Conservation (phyloP, 2,329 filamentous ascomycete species). For the Neopestalotiopsis rosae region DNA sequence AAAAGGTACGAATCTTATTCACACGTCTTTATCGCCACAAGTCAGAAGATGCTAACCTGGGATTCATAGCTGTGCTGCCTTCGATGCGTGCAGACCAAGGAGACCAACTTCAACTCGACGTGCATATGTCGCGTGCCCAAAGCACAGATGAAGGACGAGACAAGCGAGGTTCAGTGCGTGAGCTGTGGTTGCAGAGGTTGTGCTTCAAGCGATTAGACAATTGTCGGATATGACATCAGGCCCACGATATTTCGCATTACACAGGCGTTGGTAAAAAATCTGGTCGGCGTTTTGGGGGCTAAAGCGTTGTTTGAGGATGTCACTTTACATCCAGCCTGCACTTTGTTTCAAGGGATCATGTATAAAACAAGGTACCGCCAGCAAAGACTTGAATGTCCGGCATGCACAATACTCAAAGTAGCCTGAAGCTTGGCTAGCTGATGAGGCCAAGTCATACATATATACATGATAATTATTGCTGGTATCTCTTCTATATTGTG, state of each 20-base stretch:
- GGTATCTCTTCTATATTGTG: not conserved
- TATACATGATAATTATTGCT: not conserved
- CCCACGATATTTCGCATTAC: conserved; percentile 7
- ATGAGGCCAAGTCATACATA: not conserved
- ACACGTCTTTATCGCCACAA: too few species aligned
- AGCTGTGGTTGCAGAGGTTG: conserved; percentile 94
- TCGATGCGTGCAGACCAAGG: conserved; percentile 97
- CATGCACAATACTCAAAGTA: not conserved
- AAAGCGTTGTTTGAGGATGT: conserved; percentile 7
- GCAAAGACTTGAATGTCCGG: not conserved
- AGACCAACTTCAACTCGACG: conserved; percentile 98
- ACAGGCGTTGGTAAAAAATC: conserved; percentile 5
- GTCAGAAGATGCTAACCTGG: conserved; percentile 30
- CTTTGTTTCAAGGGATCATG: not conserved
- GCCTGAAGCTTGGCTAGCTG: not conserved
- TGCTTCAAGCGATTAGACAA: conserved; percentile 75
- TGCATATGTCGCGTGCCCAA: conserved; percentile 96
- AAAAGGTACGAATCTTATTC: too few species aligned
- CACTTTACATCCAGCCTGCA: not conserved
- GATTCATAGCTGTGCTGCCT: conserved; percentile 82
- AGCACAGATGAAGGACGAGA: conserved; percentile 83
- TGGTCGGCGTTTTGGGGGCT: conserved; percentile 6
- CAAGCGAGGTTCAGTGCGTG: conserved; percentile 87
- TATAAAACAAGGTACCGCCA: not conserved
- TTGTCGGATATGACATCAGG: not conserved